Base-by-base conservation (phyloP, 305 asterid species). In the Solanum chacoense region DNA sequence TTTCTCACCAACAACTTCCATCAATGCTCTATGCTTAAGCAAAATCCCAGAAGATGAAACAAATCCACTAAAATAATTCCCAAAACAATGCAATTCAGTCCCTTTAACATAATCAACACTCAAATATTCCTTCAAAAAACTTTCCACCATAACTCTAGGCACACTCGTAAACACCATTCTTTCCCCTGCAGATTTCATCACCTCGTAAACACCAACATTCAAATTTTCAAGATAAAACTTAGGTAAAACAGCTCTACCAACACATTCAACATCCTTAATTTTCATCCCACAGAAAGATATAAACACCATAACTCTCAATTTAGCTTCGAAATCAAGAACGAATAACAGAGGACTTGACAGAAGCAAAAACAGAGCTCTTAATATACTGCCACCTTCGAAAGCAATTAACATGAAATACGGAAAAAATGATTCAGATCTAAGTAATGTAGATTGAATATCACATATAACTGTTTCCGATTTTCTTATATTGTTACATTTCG, bases 391-490 rank as follows among this genome's bases (percentile, higher is more conserved):
- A 78, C 97, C 99, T 91, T 97, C 99, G 40, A 97, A 96, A 8
- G 99, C 98, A 36, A 96, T 95, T 6, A 97, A 94, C 99, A 97
- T 97, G 94, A 97, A 96, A 94, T 90, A 97, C 20, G 99, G 99
- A 76, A 96, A 97, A 90, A 96, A 95, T 1, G 98, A 93, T 5
- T 65, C 88, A 11, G 98, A 87, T 76, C 94, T 88, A 2, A 97
- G 89, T 84, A 96, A 76, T 71, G 93, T 88, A 2, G 94, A 93
- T 73, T 93, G 90, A 29, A 95, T 79, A 90, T 96, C 98, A 89
- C 95, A 94, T 13, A 93, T 93, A 3, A 96, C 65, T 1, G 98
- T 94, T 55, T 95, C 92, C 0, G 94, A 85, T 74, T 87, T 90
- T 34, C 94, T 89, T 31, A 35, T 72, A 55, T 29, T n/a, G 31